phyloP scores from a whole-genome alignment of 345 rosid species.

The Punica granatum region DNA sequence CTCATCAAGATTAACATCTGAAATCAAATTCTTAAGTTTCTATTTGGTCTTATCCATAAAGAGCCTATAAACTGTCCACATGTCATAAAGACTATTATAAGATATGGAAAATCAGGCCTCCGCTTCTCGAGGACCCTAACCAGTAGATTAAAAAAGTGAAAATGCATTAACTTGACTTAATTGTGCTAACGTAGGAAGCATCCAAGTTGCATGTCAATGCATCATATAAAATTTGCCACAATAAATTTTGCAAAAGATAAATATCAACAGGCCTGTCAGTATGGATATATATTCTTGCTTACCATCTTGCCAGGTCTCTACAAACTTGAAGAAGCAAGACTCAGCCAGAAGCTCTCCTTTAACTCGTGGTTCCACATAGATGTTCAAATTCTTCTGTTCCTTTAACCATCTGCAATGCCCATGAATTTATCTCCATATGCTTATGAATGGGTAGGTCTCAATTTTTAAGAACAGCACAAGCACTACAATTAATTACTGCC shows the following conservation, averaged over 20 bases:
- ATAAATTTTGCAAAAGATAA: too few relatives aligned
- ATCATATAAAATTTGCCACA: too few relatives aligned
- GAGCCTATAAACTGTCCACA: not conserved
- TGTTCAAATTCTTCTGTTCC: slow-evolving; percentile 52
- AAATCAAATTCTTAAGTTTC: not conserved
- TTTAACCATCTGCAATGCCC: slow-evolving; percentile 68
- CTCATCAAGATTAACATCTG: not conserved
- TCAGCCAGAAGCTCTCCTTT: slow-evolving; percentile 68
- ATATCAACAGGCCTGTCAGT: not conserved
- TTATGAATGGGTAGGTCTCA: not conserved
- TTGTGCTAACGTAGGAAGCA: not conserved
- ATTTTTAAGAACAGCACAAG: too few relatives aligned
- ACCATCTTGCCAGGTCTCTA: slow-evolving; percentile 96
- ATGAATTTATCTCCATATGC: not conserved
- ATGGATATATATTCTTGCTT: slow-evolving; percentile 13
- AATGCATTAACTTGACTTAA: not conserved
- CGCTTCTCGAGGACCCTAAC: not conserved
- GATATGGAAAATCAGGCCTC: not conserved
- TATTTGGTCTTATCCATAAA: too few relatives aligned
- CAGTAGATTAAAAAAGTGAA: not conserved
- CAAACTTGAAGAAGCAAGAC: slow-evolving; percentile 66
- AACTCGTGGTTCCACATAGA: slow-evolving; percentile 89
- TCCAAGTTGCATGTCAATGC: not conserved
- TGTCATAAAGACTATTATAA: not conserved
- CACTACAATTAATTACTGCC: too few relatives aligned